These are phyloP conservation scores for Malania oleifera DNA, from an alignment of 164 flowering plant genomes.

Conservation along the genomic window DNA sequence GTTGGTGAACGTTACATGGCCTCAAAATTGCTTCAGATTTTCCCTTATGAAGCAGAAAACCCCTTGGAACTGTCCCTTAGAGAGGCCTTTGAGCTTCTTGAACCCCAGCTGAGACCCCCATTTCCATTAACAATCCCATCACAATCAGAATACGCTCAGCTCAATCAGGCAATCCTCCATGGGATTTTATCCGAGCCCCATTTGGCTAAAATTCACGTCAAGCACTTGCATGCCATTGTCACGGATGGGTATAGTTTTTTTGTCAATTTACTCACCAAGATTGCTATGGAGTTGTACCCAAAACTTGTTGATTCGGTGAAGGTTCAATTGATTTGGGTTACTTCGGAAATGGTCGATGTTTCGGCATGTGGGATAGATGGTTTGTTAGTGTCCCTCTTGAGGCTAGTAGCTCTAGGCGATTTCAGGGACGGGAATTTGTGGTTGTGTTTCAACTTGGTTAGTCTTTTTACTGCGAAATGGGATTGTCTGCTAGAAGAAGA, in stretches of 20 bases:
- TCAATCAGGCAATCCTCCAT: conserved; percentile 59
- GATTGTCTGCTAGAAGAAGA: conserved; percentile 51
- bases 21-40: conserved; percentile 22
- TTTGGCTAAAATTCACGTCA: conserved; percentile 42
- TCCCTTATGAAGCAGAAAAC: conserved; percentile 40
- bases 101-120: conserved; percentile 38
- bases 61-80: conserved; percentile 31
- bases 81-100: conserved; percentile 36
- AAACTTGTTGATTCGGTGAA: conserved; percentile 44
- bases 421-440: conserved; percentile 66
- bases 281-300: conserved; percentile 45
- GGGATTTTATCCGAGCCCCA: conserved; percentile 58
- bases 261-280: conserved; percentile 27
- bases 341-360: conserved; percentile 48
- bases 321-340: conserved; percentile 52
- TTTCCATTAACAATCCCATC: conserved; percentile 41
- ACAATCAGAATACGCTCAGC: conserved; percentile 40
- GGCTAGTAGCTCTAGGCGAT: conserved; percentile 81
- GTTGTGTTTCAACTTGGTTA: conserved; percentile 57
- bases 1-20: conserved; percentile 22
- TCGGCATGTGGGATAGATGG: conserved; percentile 48
- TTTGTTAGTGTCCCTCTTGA: conserved; percentile 53
- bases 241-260: conserved; percentile 69
- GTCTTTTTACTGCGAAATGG: conserved; percentile 42
- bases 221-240: conserved; percentile 63